Conservation (phyloP, 1,284 basidiomycete species). For the Sphaerobolus stellatus region DNA sequence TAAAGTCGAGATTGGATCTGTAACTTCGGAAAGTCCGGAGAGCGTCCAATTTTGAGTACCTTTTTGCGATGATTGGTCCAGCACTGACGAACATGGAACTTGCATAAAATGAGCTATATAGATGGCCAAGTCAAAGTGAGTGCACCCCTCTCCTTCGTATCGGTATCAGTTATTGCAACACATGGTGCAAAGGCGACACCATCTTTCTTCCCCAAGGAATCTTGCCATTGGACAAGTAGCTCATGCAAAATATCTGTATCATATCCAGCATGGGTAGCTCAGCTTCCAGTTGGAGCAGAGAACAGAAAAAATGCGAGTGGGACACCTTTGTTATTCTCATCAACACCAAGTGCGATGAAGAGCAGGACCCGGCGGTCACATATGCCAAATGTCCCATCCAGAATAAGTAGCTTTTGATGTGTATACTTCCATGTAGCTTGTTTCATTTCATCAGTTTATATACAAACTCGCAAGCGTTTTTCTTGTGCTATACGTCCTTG, state of each 20-base stretch:
- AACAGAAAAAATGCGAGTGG: conserved; percentile 38
- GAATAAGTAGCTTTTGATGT: conserved; percentile 31
- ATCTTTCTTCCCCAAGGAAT: conserved; percentile 10
- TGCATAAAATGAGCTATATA: conserved; percentile 37
- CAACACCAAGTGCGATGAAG: conserved; percentile 37
- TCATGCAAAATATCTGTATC: conserved; percentile 30
- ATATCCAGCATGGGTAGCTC: conserved; percentile 34
- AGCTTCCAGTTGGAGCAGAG: conserved; percentile 33
- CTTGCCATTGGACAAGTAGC: conserved; percentile 28
- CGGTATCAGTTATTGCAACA: conserved; percentile 39
- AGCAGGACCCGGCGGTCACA: conserved; percentile 32
- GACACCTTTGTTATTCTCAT: conserved; percentile 28
- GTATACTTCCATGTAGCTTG: conserved; percentile 34
- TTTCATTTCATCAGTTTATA: conserved; percentile 35
- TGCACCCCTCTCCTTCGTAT: conserved; percentile 33
- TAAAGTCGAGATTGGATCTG: conserved; percentile 2
- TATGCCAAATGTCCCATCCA: conserved; percentile 41
- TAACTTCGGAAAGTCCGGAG: neutral
- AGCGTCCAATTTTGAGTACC: neutral
- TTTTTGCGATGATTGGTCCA: conserved; percentile 35
- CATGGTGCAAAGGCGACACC: conserved; percentile 21
- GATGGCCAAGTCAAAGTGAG: conserved; percentile 28
- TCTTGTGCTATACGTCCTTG: conserved; percentile 13
- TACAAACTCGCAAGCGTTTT: conserved; percentile 29
- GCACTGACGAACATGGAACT: conserved; percentile 34